Conservation (phyloP, 2,329 filamentous ascomycete species). For the Penicillium vulpinum region DNA sequence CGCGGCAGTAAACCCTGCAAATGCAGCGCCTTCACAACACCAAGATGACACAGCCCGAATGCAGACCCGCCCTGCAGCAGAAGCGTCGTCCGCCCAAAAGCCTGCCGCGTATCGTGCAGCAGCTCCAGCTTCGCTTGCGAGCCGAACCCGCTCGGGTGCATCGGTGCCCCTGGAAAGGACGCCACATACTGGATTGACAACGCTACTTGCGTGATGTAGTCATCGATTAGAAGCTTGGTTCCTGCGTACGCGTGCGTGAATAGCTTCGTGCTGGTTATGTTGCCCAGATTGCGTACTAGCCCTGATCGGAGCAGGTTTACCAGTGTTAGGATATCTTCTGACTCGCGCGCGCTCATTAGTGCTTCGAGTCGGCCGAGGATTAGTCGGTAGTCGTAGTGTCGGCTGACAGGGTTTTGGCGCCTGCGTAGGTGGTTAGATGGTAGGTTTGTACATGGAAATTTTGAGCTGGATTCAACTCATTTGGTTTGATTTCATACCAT, state of each 20-base stretch:
- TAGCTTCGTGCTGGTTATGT: constrained; percentile 77
- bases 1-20: constrained; percentile 77
- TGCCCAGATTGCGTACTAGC: constrained; percentile 79
- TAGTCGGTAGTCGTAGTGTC: constrained; percentile 81
- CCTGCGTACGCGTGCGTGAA: constrained; percentile 85
- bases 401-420: constrained; percentile 78
- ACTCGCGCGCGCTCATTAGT: constrained; percentile 67
- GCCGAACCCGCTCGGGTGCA: constrained; percentile 56
- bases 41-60: constrained; percentile 86
- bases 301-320: constrained; percentile 79
- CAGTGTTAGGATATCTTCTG: constrained; percentile 70
- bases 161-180: constrained; percentile 60
- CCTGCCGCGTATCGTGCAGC: constrained; percentile 81
- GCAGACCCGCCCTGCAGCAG: constrained; percentile 88
- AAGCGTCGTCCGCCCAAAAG: constrained; percentile 81
- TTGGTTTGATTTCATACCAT: constrained; percentile 54
- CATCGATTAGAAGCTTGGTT: constrained; percentile 86
- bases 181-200: constrained; percentile 77
- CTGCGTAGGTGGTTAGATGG: constrained; percentile 44
- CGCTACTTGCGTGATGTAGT: constrained; percentile 84
- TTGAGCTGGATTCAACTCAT: not conserved
- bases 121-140: constrained; percentile 81
- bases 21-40: constrained; percentile 85
- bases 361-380: constrained; percentile 75
- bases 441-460: not conserved